A percentile compares a stretch with the other conserved stretches of the same genome.
These are phyloP conservation scores for Sonneratia alba DNA, from an alignment of 345 rosid species.

Conservation along the genomic window DNA sequence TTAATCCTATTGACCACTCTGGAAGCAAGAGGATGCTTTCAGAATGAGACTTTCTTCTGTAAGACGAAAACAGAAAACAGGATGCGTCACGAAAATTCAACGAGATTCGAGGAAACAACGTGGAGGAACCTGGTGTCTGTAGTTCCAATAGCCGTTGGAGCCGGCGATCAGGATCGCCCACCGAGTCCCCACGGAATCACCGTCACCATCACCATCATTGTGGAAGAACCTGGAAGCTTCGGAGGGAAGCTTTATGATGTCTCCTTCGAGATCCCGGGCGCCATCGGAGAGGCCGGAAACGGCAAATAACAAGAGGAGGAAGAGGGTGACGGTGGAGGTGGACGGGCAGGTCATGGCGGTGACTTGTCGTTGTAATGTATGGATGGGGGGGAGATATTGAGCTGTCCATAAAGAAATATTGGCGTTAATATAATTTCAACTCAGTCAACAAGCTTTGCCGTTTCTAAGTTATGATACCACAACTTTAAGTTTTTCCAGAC, in stretches of 20 bases:
- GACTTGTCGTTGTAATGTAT: not conserved
- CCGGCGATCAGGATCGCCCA: slow-evolving; percentile 48
- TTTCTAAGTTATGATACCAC: no score
- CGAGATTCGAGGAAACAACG: not conserved
- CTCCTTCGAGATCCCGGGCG: slow-evolving; percentile 1
- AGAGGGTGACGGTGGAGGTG: not conserved
- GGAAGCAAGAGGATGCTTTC: not conserved
- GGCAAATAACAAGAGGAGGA: slow-evolving; percentile 2
- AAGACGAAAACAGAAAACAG: not conserved
- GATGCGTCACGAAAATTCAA: not conserved
- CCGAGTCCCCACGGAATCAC: slow-evolving; percentile 20
- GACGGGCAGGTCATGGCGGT: not conserved
- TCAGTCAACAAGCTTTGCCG: no score
- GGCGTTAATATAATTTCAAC: no score
- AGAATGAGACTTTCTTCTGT: not conserved
- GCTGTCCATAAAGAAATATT: no score
- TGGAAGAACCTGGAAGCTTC: slow-evolving; percentile 10
- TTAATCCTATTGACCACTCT: not conserved
- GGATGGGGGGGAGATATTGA: no score
- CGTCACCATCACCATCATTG: not conserved
- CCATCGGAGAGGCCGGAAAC: slow-evolving; percentile 5
- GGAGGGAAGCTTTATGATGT: slow-evolving; percentile 7
- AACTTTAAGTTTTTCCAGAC: no score
- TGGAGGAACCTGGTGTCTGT: slow-evolving; percentile 33
- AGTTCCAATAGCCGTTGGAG: slow-evolving; percentile 38